Evolutionary conservation across 345 rosid genomes (phyloP).

Genomic region (Lumnitzera racemosa): DNA sequence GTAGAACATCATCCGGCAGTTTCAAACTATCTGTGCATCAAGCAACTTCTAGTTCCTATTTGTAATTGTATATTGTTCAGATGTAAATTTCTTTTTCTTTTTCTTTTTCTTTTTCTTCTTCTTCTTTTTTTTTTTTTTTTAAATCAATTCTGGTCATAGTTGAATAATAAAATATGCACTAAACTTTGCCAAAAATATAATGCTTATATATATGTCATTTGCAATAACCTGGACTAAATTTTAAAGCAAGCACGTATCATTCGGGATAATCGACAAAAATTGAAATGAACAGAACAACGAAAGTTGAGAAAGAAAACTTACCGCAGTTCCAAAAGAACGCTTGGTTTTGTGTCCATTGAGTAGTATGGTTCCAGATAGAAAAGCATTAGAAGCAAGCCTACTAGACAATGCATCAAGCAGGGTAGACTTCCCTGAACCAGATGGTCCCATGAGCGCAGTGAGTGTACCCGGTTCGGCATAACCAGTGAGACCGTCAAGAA

Average conservation of each 20-base stretch:
- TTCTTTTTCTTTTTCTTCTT: too few relatives aligned
- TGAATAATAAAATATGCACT: too few relatives aligned
- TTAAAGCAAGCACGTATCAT: neutral
- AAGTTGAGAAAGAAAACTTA: slow-evolving; percentile 24
- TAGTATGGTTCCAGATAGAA: slow-evolving; percentile 73
- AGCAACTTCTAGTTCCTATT: too few relatives aligned
- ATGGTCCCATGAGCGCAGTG: slow-evolving; percentile 94
- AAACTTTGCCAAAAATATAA: too few relatives aligned
- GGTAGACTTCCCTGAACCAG: slow-evolving; percentile 92
- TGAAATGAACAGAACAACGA: neutral
- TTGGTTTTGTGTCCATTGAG: slow-evolving; percentile 91
- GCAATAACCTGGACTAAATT: neutral
- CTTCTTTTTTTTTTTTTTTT: too few relatives aligned
- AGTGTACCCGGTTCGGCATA: slow-evolving; percentile 82
- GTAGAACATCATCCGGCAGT: too few relatives aligned
- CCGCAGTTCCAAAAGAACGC: slow-evolving; percentile 92
- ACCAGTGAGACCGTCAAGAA: slow-evolving; percentile 79
- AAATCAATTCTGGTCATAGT: too few relatives aligned
- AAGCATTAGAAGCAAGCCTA: slow-evolving; percentile 89
- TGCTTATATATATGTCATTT: too few relatives aligned
- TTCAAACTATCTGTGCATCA: too few relatives aligned
- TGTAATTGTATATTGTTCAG: too few relatives aligned
- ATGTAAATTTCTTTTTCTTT: too few relatives aligned
- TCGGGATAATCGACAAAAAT: neutral
- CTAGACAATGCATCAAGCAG: slow-evolving; percentile 84